Percentiles rank a stretch among this genome's conserved stretches.
Conservation (phyloP, 2,329 filamentous ascomycete genomes). For the Cladosporium sp. region DNA sequence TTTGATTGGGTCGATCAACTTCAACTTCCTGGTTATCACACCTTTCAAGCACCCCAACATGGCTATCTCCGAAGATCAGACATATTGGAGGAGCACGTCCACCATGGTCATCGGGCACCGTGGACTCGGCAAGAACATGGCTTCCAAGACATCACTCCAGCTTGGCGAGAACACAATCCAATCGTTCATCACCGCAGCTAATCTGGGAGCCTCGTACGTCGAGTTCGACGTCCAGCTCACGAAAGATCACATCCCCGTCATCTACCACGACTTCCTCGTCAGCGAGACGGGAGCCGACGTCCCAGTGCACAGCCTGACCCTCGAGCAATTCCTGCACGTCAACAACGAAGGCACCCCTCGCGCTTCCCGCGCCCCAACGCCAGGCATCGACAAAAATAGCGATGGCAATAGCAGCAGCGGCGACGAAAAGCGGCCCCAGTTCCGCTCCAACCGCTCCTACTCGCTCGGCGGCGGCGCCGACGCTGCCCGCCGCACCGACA, state of each 20-base stretch:
- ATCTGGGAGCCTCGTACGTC: slow-evolving; percentile 71
- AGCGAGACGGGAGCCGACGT: slow-evolving; percentile 97
- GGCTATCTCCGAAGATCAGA: slow-evolving; percentile 82
- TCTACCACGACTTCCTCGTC: slow-evolving; percentile 97
- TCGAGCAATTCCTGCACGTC: slow-evolving; percentile 92
- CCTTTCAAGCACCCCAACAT: slow-evolving; percentile 92
- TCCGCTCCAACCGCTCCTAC: slow-evolving; percentile 45
- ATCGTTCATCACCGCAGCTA: slow-evolving; percentile 94
- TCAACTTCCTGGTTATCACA: slow-evolving; percentile 93
- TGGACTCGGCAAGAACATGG: slow-evolving; percentile 83
- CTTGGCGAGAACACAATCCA: slow-evolving; percentile 92
- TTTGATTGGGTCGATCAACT: slow-evolving; percentile 89
- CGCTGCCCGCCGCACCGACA: slow-evolving; percentile 41
- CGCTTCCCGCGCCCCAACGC: slow-evolving; percentile 43
- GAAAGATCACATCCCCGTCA: slow-evolving; percentile 97
- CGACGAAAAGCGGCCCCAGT: slow-evolving; percentile 11
- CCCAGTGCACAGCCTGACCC: slow-evolving; percentile 86
- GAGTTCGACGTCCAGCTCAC: slow-evolving; percentile 89
- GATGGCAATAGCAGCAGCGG: slow-evolving; percentile 12
- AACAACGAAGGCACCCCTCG: slow-evolving; percentile 48
- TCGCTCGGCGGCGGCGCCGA: slow-evolving; percentile 45
- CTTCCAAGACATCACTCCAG: slow-evolving; percentile 78
- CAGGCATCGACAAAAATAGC: slow-evolving; percentile 18
- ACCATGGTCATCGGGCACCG: slow-evolving; percentile 75
- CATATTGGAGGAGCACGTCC: slow-evolving; percentile 91